Base-by-base conservation (phyloP, 805 yeast species). In the Alloascoidea africana region DNA sequence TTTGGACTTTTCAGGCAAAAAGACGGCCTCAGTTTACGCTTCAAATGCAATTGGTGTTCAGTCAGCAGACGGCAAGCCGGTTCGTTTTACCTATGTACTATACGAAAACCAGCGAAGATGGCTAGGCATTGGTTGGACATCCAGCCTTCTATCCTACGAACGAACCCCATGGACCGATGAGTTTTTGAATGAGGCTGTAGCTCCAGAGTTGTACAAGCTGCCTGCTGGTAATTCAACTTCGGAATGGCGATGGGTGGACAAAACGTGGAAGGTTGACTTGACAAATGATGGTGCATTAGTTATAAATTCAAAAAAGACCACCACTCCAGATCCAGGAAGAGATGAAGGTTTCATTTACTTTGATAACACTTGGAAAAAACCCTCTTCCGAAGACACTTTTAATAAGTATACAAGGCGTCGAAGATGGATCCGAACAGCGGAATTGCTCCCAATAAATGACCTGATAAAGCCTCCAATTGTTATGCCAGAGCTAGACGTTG, bases 81-180 rank as follows among this genome's bases (percentile, higher is more conserved):
- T 84, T 18, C 60, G 89, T 39, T 91, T 87, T 56, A 87, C 96
- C 3, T 91, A 84, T 56, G 96, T 85, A 2, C 64, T 91, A 6
- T 87, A 78, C 56, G 98, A 89, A 55, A 89, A 89, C 55, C 97
- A 89, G 61, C 74, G 98, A 52, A 76, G 93, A 49, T 89, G 98
- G 98, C 65, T 89, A 32, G 97, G 96, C 11, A 83, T 89, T 48
- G 98, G 98, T 11, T 89, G 98, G 98, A 89, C 97, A 0, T 66
- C 93, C 13, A 86, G 86, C 51, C 65, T 91, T 53, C 66, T 91
- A 44, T 78, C 93, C 36, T 89, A 89, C 53, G 98, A 89, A 59
- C 70, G 98, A 52, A 77, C 94, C 0, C 79, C 97, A 3, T 89
- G 97, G 96, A 87, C 97, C 0, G 98, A 89, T 54, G 96, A 87